Evolutionary conservation across 179 eudicot genomes (phyloP).

Genomic region (Camellia oleifera): DNA sequence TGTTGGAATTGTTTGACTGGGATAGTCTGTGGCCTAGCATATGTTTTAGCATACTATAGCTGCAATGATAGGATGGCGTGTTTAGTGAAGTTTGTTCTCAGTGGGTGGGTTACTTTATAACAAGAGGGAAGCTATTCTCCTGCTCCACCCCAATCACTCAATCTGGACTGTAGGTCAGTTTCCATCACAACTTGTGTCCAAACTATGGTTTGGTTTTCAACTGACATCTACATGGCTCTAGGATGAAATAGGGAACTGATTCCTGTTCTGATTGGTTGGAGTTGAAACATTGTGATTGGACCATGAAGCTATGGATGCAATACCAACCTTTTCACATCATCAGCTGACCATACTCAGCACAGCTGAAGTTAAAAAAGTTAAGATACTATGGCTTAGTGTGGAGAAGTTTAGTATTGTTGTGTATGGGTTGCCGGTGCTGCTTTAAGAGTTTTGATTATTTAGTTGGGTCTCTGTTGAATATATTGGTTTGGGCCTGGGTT

Average conservation of each 20-base stretch:
- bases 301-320: neutral
- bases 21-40: neutral
- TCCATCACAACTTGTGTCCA: neutral
- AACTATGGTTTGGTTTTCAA: neutral
- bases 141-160: neutral
- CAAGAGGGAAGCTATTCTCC: neutral
- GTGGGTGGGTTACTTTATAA: neutral
- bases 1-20: neutral
- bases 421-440: neutral
- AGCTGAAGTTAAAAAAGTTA: neutral
- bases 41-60: neutral
- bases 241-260: neutral
- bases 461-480: neutral
- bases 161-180: neutral
- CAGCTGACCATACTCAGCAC: conserved; percentile 2
- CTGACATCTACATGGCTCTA: neutral
- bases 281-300: neutral
- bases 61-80: neutral
- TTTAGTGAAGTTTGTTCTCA: neutral
- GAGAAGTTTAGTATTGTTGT: neutral
- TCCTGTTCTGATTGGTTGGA: neutral
- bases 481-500: neutral
- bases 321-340: neutral
- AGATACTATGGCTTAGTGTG: neutral
- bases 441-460: neutral